A percentile compares a stretch with the other conserved stretches of the same genome.
Conservation (phyloP, 225 moss, liverwort and hornwort species). For the Sphagnum tenellum region DNA sequence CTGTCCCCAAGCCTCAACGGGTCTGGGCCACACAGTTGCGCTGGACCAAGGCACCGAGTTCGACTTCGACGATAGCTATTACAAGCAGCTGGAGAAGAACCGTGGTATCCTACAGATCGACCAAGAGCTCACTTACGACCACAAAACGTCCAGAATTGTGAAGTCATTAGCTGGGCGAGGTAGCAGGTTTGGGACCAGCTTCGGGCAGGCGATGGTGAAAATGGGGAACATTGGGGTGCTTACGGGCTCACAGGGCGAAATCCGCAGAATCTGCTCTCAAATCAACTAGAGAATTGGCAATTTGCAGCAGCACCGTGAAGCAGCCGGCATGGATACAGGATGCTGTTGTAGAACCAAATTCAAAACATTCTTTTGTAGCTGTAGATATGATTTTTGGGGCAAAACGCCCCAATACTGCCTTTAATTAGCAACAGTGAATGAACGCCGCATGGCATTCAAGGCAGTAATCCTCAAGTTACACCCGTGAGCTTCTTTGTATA, state of each 20-base stretch:
- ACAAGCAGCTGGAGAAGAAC: slow-evolving; percentile 19
- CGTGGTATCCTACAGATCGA: slow-evolving; percentile 37
- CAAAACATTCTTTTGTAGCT: too few species aligned
- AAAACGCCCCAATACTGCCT: too few species aligned
- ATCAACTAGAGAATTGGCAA: slow-evolving; percentile 11
- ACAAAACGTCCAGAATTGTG: slow-evolving; percentile 5
- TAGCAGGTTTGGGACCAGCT: slow-evolving; percentile 6
- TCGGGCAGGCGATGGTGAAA: slow-evolving; percentile 14
- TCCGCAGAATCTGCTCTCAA: slow-evolving; percentile 29
- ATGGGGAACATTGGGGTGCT: slow-evolving; percentile 24
- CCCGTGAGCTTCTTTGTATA: too few species aligned
- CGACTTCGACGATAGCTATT: slow-evolving; percentile 28
- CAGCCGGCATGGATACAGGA: too few species aligned
- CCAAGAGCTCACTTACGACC: slow-evolving; percentile 28
- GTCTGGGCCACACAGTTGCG: slow-evolving; percentile 19
- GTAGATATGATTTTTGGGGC: too few species aligned
- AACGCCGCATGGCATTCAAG: too few species aligned
- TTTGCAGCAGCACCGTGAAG: too few species aligned
- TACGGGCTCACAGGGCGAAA: slow-evolving; percentile 23
- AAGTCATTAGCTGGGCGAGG: slow-evolving; percentile 5
- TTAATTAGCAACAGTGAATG: too few species aligned
- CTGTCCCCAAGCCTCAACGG: slow-evolving; percentile 14
- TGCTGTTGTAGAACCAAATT: too few species aligned
- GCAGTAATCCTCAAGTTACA: too few species aligned
- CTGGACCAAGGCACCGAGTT: slow-evolving; percentile 36